Base-by-base conservation (phyloP, 2,329 filamentous ascomycete species). In the Sporothrix brunneoviolacea region DNA sequence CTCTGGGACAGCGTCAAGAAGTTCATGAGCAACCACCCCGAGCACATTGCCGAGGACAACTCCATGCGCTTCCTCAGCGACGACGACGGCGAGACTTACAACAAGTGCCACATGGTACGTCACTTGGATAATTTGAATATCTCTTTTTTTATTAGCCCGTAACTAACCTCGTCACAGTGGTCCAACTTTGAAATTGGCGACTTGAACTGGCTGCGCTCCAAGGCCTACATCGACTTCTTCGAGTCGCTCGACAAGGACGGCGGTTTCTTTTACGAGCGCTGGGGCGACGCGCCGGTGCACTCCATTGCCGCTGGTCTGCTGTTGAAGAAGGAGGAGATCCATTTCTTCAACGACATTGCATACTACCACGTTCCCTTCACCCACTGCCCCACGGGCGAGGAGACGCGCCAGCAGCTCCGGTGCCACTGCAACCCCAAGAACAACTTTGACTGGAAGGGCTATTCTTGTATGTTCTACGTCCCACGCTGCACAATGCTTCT, bases 381-480 rank as follows among this genome's bases (percentile, higher is more conserved):
- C 4, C 93, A 98, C 70, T 98, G 93, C 69, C 93, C 93, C 3
- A 95, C 90, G 0, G 87, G 86, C 49, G 89, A 97, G 70, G 79
- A 95, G 70, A 82, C 79, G 48, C 82, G 91, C 57, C 68, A 91
- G 50, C 85, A 95, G 58, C 81, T 91, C 59, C 91, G 88, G 66
- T 98, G 93, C 69, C 86, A 91, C 69, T 98, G 93, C 72, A 90
- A 98, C 64, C 91, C 93, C 8, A 84, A 85, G 63, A 88, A 97
- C 54, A 98, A 98, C 74, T 98, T 98, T 75, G 93, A 98, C 70
- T 98, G 94, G 94, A 96, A 95, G 70, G 87, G 88, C 47, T 97
- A 96, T 68, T 95, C 89, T 66, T 97, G 91, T 94, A 80, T 75
- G 88, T 74, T 54, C 18, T 16, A 18, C 48, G 2, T n/a, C n/a